phyloP scores from a whole-genome alignment of 176 grass and related monocot species.

The Olyra latifolia region DNA sequence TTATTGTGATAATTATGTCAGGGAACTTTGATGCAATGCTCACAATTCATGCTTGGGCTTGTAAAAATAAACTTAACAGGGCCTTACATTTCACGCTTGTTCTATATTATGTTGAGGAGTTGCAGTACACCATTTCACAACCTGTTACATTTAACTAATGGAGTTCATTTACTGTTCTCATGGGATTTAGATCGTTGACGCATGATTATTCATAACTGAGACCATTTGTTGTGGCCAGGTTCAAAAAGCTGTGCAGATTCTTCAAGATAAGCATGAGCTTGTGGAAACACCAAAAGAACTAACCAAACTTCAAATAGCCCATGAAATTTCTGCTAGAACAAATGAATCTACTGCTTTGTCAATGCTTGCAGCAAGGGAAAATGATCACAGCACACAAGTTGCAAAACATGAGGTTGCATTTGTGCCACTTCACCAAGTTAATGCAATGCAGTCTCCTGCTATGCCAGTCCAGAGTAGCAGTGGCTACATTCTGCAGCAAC shows the following conservation, averaged over 20 bases:
- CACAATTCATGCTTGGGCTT: not conserved
- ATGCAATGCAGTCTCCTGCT: conserved; percentile 30
- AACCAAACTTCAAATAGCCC: conserved; percentile 62
- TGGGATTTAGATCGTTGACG: not conserved
- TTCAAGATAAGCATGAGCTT: conserved; percentile 81
- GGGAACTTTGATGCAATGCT: not conserved
- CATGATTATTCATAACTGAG: not conserved
- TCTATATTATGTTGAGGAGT: not conserved
- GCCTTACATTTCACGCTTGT: conserved; percentile 4
- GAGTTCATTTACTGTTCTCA: conserved; percentile 12
- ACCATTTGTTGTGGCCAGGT: conserved; percentile 56
- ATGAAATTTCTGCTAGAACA: conserved; percentile 53
- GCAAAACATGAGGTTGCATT: conserved; percentile 68
- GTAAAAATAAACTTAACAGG: not conserved
- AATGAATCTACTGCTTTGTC: conserved; percentile 41
- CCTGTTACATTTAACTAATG: conserved; percentile 11
- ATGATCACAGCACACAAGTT: conserved; percentile 51
- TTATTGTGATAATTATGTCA: not conserved
- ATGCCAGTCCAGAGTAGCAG: conserved; percentile 41
- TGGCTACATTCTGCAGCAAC: conserved; percentile 53
- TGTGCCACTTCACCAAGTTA: conserved; percentile 56
- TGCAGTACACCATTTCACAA: not conserved
- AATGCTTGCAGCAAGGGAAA: conserved; percentile 39
- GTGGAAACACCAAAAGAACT: conserved; percentile 70
- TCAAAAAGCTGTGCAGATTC: conserved; percentile 67